Evolutionary conservation across 176 grass and related monocot genomes (phyloP), one percentile per base, ranked within the genome.

Genomic region (Dendrocalamus sinicus): DNA sequence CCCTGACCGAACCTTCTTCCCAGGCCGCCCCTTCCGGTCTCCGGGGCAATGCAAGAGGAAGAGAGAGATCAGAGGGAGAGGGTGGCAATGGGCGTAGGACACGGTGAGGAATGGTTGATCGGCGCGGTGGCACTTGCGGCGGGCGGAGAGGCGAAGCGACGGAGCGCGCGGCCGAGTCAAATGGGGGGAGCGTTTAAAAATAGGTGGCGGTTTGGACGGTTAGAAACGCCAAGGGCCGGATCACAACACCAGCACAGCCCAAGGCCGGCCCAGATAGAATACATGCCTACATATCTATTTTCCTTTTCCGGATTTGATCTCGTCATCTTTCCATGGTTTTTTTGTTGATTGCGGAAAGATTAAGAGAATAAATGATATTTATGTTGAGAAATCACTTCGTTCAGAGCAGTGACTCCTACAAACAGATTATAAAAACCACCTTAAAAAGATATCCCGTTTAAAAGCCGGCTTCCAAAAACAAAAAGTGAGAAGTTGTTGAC

Each of bases 151-250:
- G 64, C 26, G 37, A 67, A 60, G 41, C 35, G 79, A 67, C 81
- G 83, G 62, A 75, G 63, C 30, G 70, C 28, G 39, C 37, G 52
- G 62, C 12, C 41, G 64, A 46, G 72, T 65, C 77, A 76, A 70
- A 85, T 70, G 43, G 17, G 1, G 45, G 63, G 54, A 30, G 9
- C 12, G 64, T 71, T 70, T 69, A 82, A 90, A 86, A 90, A 90
- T 90, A 90, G 88, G 23, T 4, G 14, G 15, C 32, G 35, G 13
- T 41, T 75, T 85, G 61, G 72, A 74, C 70, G 88, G 82, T 48
- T 17, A 51, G 67, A 12, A 82, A 76, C 13, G 43, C 2, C 22
- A 4, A 10, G 7, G 39, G 1, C 37, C n/a, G 47, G 64, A 67
- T 37, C 26, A 13, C 12, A 35, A 35, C 64, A 37, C 30, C 16